Evolutionary conservation across 2,329 filamentous ascomycete species (phyloP), one percentile per base, ranked within the genome.

Genomic region (Microascus cirrosus): DNA sequence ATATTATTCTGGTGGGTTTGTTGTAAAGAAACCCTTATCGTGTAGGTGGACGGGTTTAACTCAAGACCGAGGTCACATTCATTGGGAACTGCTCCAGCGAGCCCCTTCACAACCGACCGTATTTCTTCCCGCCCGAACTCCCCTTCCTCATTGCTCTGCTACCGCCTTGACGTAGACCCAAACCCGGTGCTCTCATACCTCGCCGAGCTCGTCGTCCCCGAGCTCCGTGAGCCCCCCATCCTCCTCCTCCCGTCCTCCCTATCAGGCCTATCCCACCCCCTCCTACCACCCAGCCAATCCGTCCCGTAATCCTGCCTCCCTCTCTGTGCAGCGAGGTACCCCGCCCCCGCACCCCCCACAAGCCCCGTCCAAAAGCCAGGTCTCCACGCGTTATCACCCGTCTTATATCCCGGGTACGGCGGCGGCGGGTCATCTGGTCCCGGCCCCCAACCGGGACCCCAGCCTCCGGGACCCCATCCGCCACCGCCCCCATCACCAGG

Each of bases 311-410:
- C 65, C 63, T 66, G 68, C 42, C 69, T 70, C 59, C 74, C 73
- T n/a, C 74, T 71, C 50, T 71, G 79, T 0, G 82, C 82, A 6
- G 85, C 84, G 59, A 79, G 68, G 65, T 89, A 90, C 1, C 77
- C 84, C 2, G 85, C 87, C 1, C 87, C 86, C 5, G 84, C 85
- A 52, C 87, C 89, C 18, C 80, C 80, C 0, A 81, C 77, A n/a
- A 82, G 71, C 22, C 87, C 87, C 20, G 75, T 80, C 87, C 87
- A 91, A 71, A 91, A 90, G 1, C 88, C 88, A 5, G 87, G 87
- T 55, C 78, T 77, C 86, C 86, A 90, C 1, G 76, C 75, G 61
- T 80, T 59, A 72, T 2, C 39, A n/a, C 28, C 28, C 28, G 56
- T 45, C 34, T 59, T 56, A 7, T 58, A 48, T 18, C 59, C 72